Percentiles rank a stretch among this genome's conserved stretches.
Evolutionary conservation across 148 eudicot genomes (phyloP).

Genomic region (Selenicereus undatus): DNA sequence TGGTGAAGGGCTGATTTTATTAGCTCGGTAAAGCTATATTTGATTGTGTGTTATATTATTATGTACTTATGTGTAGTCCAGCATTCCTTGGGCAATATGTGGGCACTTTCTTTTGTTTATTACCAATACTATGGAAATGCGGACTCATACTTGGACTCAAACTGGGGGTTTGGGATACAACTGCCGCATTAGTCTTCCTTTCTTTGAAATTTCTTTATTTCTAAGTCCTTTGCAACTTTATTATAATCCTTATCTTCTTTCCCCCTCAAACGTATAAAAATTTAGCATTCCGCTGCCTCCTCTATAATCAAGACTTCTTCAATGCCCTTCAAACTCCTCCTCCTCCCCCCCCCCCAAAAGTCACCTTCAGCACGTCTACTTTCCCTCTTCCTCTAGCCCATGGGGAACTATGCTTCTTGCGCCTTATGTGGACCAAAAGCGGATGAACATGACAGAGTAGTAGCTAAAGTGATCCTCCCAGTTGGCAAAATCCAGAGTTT

Average conservation of each 20-base stretch:
- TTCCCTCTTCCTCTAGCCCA: constrained; percentile 6
- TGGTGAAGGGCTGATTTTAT: not conserved
- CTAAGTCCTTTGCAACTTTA: not conserved
- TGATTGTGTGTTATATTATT: not conserved
- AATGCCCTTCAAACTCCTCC: not conserved
- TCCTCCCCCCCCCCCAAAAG: too few relatives aligned
- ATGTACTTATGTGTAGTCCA: not conserved
- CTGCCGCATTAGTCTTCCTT: not conserved
- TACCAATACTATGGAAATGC: not conserved
- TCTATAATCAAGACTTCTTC: not conserved
- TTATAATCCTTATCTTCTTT: not conserved
- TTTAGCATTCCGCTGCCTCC: not conserved
- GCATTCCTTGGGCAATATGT: not conserved
- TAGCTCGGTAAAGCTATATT: not conserved
- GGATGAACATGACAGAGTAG: not conserved
- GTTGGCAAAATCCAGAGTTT: constrained; percentile 48
- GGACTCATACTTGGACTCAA: not conserved
- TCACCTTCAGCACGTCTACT: too few relatives aligned
- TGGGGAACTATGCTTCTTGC: constrained; percentile 76
- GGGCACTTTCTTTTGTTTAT: not conserved
- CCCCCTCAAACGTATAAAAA: not conserved
- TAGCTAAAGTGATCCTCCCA: constrained; percentile 45
- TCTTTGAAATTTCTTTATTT: not conserved
- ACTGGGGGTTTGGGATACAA: not conserved
- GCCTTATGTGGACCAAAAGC: constrained; percentile 26